A percentile compares a stretch with the other conserved stretches of the same genome.
Conservation (phyloP, 495 filamentous ascomycete genomes). For the Melanomma pulvis-pyrius region DNA sequence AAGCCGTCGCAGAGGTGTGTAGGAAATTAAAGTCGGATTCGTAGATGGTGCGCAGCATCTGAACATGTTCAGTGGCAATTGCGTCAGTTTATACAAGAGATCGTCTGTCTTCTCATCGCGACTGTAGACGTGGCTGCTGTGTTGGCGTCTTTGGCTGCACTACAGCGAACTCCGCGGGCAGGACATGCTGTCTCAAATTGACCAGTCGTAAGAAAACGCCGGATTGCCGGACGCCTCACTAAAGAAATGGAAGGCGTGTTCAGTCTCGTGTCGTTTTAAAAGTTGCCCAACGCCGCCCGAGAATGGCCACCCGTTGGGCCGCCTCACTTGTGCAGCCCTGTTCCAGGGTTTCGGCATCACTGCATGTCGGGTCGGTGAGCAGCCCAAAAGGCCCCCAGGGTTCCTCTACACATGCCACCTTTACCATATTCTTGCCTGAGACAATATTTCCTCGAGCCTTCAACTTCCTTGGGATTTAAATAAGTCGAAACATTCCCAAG, state of each 20-base stretch:
- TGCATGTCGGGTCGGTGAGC: no score
- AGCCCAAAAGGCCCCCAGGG: no score
- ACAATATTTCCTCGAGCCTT: no score
- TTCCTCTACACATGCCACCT: no score
- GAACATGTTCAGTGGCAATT: not conserved
- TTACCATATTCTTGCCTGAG: no score
- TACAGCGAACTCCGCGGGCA: not conserved
- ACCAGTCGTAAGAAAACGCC: not conserved
- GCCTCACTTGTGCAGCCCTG: not conserved
- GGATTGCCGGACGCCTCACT: not conserved
- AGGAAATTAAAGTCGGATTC: not conserved
- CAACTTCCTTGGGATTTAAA: no score
- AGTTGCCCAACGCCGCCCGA: no score
- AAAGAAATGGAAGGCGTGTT: not conserved
- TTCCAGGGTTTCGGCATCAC: no score
- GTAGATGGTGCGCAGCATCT: not conserved
- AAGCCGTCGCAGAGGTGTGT: not conserved
- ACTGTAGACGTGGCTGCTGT: not conserved
- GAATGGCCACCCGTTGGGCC: not conserved
- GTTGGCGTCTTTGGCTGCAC: not conserved
- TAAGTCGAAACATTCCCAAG: not conserved
- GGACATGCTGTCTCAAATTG: not conserved
- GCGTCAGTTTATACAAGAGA: slow-evolving; percentile 1
- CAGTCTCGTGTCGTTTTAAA: not conserved
- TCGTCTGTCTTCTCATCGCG: not conserved